Percentiles rank a stretch among this genome's conserved stretches.
Evolutionary conservation across 805 yeast species (phyloP).

Genomic region (Barnettozyma californica): DNA sequence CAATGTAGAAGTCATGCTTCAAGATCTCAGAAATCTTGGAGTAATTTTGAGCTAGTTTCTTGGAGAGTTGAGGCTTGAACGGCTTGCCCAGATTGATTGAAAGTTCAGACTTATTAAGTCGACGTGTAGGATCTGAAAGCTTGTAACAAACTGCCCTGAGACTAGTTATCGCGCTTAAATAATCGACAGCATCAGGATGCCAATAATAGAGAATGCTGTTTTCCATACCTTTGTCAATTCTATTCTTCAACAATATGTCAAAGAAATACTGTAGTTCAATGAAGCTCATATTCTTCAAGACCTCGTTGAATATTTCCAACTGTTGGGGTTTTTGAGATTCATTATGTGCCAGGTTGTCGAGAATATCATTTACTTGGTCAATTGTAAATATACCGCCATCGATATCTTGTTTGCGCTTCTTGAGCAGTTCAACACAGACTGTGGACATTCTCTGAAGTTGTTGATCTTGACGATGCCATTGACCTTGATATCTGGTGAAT

Average conservation of each 20-base stretch:
- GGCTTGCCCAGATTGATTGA: slow-evolving; percentile 31
- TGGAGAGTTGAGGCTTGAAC: slow-evolving; percentile 75
- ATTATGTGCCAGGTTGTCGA: slow-evolving; percentile 39
- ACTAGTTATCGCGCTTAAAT: slow-evolving; percentile 61
- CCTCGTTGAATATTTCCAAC: slow-evolving; percentile 39
- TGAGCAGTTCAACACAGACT: slow-evolving; percentile 43
- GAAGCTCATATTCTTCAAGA: slow-evolving; percentile 49
- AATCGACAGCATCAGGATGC: slow-evolving; percentile 74
- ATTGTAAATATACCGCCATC: slow-evolving; percentile 36
- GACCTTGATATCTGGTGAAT: slow-evolving; percentile 7
- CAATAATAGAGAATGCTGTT: slow-evolving; percentile 50
- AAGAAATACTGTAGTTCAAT: slow-evolving; percentile 66
- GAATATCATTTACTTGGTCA: slow-evolving; percentile 41
- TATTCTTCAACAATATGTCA: slow-evolving; percentile 55
- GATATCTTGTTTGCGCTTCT: slow-evolving; percentile 40
- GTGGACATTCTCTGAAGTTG: slow-evolving; percentile 42
- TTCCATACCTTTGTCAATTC: slow-evolving; percentile 60
- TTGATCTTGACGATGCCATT: slow-evolving; percentile 22
- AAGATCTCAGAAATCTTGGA: slow-evolving; percentile 44
- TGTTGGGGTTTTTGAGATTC: slow-evolving; percentile 33
- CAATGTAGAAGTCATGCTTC: slow-evolving; percentile 53
- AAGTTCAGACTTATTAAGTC: slow-evolving; percentile 38
- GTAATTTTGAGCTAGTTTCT: slow-evolving; percentile 46
- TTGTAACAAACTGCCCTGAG: slow-evolving; percentile 55
- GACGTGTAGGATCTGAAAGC: slow-evolving; percentile 42